Base-by-base conservation (phyloP, 805 yeast genomes). In the Wickerhamiella vanderwaltii region DNA sequence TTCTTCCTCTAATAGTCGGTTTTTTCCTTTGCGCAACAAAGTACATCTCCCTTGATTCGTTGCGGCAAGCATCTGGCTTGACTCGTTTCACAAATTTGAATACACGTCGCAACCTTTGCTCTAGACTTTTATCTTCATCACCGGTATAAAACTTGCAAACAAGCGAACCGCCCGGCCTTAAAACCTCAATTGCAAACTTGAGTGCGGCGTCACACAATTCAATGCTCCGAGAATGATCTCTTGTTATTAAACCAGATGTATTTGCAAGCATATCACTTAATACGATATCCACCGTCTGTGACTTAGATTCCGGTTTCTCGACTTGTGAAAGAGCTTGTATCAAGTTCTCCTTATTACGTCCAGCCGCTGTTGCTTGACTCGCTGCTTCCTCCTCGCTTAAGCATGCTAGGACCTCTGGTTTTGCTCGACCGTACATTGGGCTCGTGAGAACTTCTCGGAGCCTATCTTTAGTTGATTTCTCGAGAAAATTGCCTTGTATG, bases 221-320 rank as follows among this genome's bases (percentile, higher is more conserved):
- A 48, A 91, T 79, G 46, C 95, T 85, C 50, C 74, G 75, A 11
- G 71, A 63, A 60, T 88, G 97, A 58, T 88, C 98, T 48, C 74
- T 73, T 30, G 80, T 75, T 7, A 77, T 72, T 30, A 83, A 62
- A 3, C 98, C 97, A 11, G 86, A 68, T 3, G 96, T 84, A 56
- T 88, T 88, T 36, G 85, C 82, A 82, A 88, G 80, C 97, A 81
- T 81, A 65, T 82, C 93, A 64, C 88, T 80, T 40, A 81, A 53
- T 37, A 81, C 73, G 17, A 79, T 62, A 62, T 81, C 87, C 35
- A 80, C 71, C 9, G 78, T 71, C 44, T 51, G 46, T 4, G 33
- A 22, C 31, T 52, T 23, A 23, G 26, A 11, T 23, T 23, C 26
- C 26, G 9, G 26, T 11, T 23, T 7, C 26, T 23, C 11, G 9